Conservation (phyloP, 2,329 filamentous ascomycete species). For the Trichophyton mentagrophytes region DNA sequence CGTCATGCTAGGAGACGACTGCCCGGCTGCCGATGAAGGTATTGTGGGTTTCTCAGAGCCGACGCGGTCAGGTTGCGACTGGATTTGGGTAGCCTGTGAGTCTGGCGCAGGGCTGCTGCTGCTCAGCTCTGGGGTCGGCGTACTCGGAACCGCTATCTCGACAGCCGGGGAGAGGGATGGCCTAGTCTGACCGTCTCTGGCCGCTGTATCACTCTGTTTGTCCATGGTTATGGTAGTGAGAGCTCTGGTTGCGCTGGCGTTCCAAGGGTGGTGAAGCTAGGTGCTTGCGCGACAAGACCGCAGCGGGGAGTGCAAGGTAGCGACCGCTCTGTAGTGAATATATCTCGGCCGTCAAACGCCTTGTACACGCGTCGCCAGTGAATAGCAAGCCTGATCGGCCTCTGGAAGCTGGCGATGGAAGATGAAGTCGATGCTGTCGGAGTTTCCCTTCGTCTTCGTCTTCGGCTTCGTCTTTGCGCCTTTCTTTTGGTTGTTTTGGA, state of each 20-base stretch:
- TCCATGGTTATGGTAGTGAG: background rate
- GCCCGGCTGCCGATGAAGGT: conserved; percentile 30
- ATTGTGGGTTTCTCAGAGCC: conserved; percentile 3
- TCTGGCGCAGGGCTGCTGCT: background rate
- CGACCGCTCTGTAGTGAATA: no score
- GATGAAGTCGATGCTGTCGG: background rate
- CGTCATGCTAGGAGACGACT: conserved; percentile 43
- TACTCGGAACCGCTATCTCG: conserved; percentile 1
- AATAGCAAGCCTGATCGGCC: background rate
- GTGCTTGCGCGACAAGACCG: background rate
- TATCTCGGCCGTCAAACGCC: background rate
- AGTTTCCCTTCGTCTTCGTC: background rate
- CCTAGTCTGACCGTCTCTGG: background rate
- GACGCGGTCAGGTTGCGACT: conserved; percentile 12
- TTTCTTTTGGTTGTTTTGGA: background rate
- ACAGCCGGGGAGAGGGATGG: background rate
- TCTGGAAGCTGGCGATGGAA: background rate
- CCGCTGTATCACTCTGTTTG: background rate
- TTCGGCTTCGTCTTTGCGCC: background rate
- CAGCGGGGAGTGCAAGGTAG: no score
- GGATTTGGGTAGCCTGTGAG: background rate
- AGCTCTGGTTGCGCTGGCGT: no score
- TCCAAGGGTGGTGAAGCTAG: background rate
- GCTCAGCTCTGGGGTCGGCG: background rate
- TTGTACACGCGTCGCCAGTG: background rate